A percentile compares a stretch with the other conserved stretches of the same genome.
Evolutionary conservation across 139 green algal genomes (phyloP).

Genomic region (Pseudopediastrum boryanum): DNA sequence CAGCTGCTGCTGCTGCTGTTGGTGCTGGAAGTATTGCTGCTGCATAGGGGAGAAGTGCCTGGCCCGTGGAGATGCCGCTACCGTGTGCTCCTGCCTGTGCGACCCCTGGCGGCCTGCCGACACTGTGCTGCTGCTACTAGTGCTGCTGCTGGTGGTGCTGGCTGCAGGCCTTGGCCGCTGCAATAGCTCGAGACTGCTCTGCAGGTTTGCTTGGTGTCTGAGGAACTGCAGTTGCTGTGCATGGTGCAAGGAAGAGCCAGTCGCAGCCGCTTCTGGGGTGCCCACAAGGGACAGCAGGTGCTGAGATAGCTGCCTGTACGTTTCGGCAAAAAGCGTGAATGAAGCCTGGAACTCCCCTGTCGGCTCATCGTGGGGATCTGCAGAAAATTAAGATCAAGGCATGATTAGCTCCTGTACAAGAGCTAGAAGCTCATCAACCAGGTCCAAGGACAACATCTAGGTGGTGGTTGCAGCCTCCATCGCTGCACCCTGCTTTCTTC

Average conservation of each 20-base stretch:
- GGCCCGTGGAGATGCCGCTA: too few species aligned
- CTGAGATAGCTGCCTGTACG: slow-evolving; percentile 31
- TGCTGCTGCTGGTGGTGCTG: slow-evolving; percentile 28
- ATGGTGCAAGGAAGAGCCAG: neutral
- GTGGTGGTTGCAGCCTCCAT: too few species aligned
- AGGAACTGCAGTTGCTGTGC: slow-evolving; percentile 17
- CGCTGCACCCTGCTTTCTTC: too few species aligned
- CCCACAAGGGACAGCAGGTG: slow-evolving; percentile 18
- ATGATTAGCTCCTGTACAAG: too few species aligned
- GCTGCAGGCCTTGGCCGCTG: neutral
- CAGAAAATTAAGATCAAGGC: too few species aligned
- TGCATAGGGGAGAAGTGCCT: neutral
- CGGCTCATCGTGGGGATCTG: neutral
- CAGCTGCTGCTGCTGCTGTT: slow-evolving; percentile 1
- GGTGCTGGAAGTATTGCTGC: neutral
- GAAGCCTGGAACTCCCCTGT: slow-evolving; percentile 22
- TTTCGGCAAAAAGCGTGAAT: slow-evolving; percentile 3
- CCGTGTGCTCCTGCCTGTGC: too few species aligned
- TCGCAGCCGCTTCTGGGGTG: neutral
- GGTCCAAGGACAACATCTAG: too few species aligned
- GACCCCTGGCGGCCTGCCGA: too few species aligned
- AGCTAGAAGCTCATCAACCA: too few species aligned
- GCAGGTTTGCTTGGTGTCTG: slow-evolving; percentile 1
- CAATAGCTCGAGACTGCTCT: slow-evolving; percentile 8
- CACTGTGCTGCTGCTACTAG: neutral